Conservation (phyloP, 192 early-diverging fungal genomes). For the Entomortierella chlamydospora region DNA sequence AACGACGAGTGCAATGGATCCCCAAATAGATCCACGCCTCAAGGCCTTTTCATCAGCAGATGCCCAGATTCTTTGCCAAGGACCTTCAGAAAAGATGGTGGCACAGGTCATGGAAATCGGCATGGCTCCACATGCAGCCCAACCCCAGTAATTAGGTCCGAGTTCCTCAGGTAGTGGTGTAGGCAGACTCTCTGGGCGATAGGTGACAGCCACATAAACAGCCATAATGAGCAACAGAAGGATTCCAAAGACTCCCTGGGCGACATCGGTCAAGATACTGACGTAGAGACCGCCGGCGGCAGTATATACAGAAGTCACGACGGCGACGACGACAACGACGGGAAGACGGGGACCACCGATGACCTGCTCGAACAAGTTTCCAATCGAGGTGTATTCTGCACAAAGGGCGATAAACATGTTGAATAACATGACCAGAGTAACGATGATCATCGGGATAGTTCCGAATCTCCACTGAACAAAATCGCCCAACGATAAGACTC, state of each 20-base stretch:
- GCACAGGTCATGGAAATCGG: slow-evolving; percentile 69
- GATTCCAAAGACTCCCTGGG: slow-evolving; percentile 65
- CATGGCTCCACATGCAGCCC: slow-evolving; percentile 70
- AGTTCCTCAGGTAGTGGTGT: slow-evolving; percentile 59
- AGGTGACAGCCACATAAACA: slow-evolving; percentile 62
- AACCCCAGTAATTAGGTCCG: slow-evolving; percentile 71
- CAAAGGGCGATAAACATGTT: slow-evolving; percentile 68
- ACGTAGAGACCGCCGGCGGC: slow-evolving; percentile 72
- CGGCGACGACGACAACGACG: slow-evolving; percentile 67
- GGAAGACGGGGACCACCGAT: slow-evolving; percentile 64
- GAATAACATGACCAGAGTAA: slow-evolving; percentile 65
- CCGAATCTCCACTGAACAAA: slow-evolving; percentile 73
- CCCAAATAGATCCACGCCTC: slow-evolving; percentile 63
- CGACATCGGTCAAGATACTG: slow-evolving; percentile 71
- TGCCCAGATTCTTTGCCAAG: slow-evolving; percentile 78
- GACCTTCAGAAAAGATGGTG: slow-evolving; percentile 76
- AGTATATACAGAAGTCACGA: slow-evolving; percentile 74
- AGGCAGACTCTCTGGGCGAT: slow-evolving; percentile 60
- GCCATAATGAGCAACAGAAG: slow-evolving; percentile 64
- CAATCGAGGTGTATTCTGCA: slow-evolving; percentile 73
- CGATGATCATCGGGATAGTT: slow-evolving; percentile 62
- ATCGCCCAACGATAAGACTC: slow-evolving; percentile 70
- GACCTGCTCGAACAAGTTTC: slow-evolving; percentile 63
- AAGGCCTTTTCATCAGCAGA: slow-evolving; percentile 68
- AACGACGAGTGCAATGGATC: slow-evolving; percentile 61